Conservation (phyloP, 2,329 filamentous ascomycete species). For the Neopestalotiopsis sp. region DNA sequence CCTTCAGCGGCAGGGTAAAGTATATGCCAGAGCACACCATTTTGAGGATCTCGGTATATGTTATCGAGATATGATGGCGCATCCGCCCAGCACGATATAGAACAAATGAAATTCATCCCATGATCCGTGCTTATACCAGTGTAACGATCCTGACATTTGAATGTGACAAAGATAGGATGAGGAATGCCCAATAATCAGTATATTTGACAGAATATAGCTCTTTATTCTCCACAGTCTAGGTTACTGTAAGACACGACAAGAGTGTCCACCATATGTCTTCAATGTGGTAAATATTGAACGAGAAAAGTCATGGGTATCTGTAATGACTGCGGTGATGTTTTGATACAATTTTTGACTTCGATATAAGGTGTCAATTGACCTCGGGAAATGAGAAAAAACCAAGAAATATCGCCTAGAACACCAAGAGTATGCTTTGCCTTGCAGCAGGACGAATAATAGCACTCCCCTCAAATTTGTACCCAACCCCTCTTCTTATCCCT, state of each 20-base stretch:
- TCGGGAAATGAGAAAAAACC: neutral
- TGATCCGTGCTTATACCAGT: too few relatives aligned
- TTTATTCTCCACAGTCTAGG: neutral
- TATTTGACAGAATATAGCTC: neutral
- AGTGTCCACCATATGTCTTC: neutral
- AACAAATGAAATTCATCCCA: too few relatives aligned
- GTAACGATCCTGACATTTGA: neutral
- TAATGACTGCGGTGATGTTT: conserved; percentile 3
- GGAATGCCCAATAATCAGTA: neutral
- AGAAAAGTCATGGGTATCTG: conserved; percentile 5
- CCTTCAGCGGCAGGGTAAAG: neutral
- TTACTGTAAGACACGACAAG: neutral
- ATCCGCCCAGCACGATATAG: too few relatives aligned
- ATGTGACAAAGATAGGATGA: too few relatives aligned
- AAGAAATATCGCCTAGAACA: neutral
- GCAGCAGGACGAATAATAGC: neutral
- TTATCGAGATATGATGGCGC: neutral
- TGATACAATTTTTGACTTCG: neutral
- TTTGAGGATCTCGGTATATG: neutral
- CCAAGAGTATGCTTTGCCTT: neutral
- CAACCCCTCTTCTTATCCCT: conserved; percentile 12
- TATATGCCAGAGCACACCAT: neutral
- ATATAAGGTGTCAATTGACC: neutral
- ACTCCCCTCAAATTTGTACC: neutral
- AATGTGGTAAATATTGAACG: neutral